Evolutionary conservation across 208 protist genomes (phyloP).

Genomic region (Wallacemonas sp.): DNA sequence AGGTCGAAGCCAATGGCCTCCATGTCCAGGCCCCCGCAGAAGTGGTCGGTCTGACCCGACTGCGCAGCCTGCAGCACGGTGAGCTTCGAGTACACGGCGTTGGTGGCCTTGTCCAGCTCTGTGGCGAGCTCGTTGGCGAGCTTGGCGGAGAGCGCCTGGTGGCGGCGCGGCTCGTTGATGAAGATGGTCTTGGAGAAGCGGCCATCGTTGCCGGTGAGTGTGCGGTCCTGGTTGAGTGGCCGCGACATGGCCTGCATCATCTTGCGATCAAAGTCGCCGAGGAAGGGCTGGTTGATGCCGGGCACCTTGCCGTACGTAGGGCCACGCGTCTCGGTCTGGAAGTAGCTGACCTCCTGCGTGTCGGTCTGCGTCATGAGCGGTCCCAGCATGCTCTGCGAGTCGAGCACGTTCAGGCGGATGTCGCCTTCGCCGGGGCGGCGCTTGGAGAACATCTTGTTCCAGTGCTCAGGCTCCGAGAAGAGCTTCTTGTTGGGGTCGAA

Average conservation of each 20-base stretch:
- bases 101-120: constrained; percentile 82
- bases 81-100: constrained; percentile 84
- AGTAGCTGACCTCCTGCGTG: constrained; percentile 58
- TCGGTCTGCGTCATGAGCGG: constrained; percentile 82
- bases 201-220: constrained; percentile 81
- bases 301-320: constrained; percentile 72
- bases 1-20: constrained; percentile 73
- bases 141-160: constrained; percentile 74
- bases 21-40: constrained; percentile 81
- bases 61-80: constrained; percentile 89
- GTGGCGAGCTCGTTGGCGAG: constrained; percentile 68
- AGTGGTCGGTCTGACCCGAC: constrained; percentile 85
- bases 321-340: constrained; percentile 70
- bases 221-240: constrained; percentile 74
- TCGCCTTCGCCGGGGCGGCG: constrained; percentile 83
- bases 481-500: constrained; percentile 84
- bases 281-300: constrained; percentile 84
- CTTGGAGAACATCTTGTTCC: constrained; percentile 91
- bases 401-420: constrained; percentile 65
- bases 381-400: constrained; percentile 72
- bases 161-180: constrained; percentile 78
- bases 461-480: constrained; percentile 90
- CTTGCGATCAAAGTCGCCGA: constrained; percentile 83
- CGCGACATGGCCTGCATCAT: constrained; percentile 92
- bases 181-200: constrained; percentile 89